Percentiles rank a stretch among this genome's conserved stretches.
phyloP scores from a whole-genome alignment of 176 grass and related monocot genomes.

The Bonia amplexicaulis region DNA sequence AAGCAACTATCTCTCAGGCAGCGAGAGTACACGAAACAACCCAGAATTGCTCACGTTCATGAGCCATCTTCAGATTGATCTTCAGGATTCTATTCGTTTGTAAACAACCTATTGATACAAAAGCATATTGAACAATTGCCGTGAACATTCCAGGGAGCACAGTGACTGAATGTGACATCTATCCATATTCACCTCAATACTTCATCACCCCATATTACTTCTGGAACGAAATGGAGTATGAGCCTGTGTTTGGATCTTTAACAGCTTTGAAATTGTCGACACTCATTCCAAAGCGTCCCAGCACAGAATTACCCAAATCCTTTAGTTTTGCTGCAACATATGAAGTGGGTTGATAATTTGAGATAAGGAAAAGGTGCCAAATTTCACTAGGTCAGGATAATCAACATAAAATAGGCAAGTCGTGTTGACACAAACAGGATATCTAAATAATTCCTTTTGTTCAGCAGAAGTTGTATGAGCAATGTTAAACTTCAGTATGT shows the following conservation, averaged over 20 bases:
- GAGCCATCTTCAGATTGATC: background rate
- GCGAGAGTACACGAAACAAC: background rate
- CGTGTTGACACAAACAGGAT: background rate
- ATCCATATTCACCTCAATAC: background rate
- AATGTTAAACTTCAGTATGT: background rate
- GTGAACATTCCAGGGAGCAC: background rate
- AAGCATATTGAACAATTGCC: background rate
- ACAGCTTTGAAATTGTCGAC: constrained; percentile 77
- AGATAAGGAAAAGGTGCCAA: background rate
- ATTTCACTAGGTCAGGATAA: background rate
- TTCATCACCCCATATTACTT: constrained; percentile 12
- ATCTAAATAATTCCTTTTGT: background rate
- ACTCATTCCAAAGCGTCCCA: constrained; percentile 72
- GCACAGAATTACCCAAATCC: constrained; percentile 75
- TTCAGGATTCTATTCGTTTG: background rate
- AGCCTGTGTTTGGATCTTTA: constrained; percentile 76
- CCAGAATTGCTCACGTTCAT: background rate
- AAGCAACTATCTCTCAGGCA: background rate
- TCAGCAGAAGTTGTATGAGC: background rate
- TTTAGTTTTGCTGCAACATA: constrained; percentile 63
- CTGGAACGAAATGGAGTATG: constrained; percentile 70
- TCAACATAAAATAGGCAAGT: background rate
- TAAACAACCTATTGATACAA: background rate
- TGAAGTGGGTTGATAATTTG: background rate
- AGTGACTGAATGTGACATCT: background rate